Evolutionary conservation across 306 rosid species (phyloP), one percentile per base, ranked within the genome.

Genomic region (Coriaria nepalensis): DNA sequence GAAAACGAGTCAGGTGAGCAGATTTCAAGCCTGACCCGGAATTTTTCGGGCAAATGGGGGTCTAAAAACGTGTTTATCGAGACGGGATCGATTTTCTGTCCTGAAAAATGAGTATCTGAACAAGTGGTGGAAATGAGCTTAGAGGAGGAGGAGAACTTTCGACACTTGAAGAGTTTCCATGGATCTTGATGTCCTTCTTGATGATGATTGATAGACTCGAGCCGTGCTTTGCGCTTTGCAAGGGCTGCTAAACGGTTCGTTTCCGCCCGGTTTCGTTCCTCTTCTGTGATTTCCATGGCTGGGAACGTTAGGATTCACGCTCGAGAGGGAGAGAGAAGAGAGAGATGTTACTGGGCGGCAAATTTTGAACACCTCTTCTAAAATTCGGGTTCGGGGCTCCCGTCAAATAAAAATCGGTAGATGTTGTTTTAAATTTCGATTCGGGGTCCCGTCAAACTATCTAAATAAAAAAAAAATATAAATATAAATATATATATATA

Each of bases 211-310:
- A 43, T 50, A 47, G 81, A 64, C 62, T 83, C 78, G 15, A 60
- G 13, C 48, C 78, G 56, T 0, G 77, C 82, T 55, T 78, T 78
- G 47, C 95, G 93, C 64, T 79, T 88, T 6, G 80, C 90, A 39
- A 88, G 20, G 50, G 95, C 97, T 0, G 90, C 95, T 11, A 62
- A 45, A 6, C 90, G 90, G 54, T 88, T 88, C 12, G 86, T 76
- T 63, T 88, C 87, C 5, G 73, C 76, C 66, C 73, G 84, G 41
- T 67, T 71, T 38, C 66, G 57, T 46, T 88, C 86, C 52, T 88
- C 82, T 47, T 84, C 93, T 0, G 95, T 84, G 44, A 88, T 61
- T 12, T 61, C 79, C 96, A 76, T 76, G n/a, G n/a, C n/a, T n/a
- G n/a, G n/a, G n/a, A n/a, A n/a, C n/a, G n/a, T n/a, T n/a, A n/a